Percentiles rank a stretch among this genome's conserved stretches.
These are phyloP conservation scores for Teratosphaeriaceae sp. DNA, from an alignment of 2,329 filamentous ascomycete species.

Conservation along the genomic window DNA sequence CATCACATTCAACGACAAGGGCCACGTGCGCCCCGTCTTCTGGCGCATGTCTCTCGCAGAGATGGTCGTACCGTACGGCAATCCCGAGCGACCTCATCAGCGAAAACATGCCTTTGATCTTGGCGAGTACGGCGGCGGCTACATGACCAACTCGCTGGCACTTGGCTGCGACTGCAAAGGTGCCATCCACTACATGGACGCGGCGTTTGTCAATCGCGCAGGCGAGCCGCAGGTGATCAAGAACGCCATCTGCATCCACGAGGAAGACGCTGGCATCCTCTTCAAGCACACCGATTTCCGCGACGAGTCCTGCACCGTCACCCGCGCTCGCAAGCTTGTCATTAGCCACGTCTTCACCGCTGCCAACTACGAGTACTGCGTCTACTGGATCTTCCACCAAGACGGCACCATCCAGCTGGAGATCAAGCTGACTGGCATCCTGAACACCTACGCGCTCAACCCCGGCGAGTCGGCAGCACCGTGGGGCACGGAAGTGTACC, in stretches of 20 bases:
- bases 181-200: conserved; percentile 85
- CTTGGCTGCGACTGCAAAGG: conserved; percentile 84
- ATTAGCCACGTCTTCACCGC: conserved; percentile 91
- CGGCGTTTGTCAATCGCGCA: conserved; percentile 67
- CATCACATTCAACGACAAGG: conserved; percentile 81
- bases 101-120: conserved; percentile 74
- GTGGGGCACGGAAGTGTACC: conserved; percentile 89
- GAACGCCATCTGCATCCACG: conserved; percentile 92
- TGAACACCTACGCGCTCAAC: conserved; percentile 83
- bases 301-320: conserved; percentile 80
- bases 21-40: conserved; percentile 69
- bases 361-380: conserved; percentile 90
- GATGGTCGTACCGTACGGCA: conserved; percentile 90
- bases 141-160: conserved; percentile 73
- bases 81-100: conserved; percentile 73
- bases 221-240: conserved; percentile 77
- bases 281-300: conserved; percentile 89
- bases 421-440: conserved; percentile 80
- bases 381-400: conserved; percentile 84
- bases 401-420: conserved; percentile 89
- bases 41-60: conserved; percentile 84
- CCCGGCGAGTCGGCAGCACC: conserved; percentile 74
- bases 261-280: conserved; percentile 84
- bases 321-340: conserved; percentile 76
- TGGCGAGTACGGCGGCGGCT: conserved; percentile 73